Evolutionary conservation across 2,329 filamentous ascomycete genomes (phyloP).

Genomic region (Chalaropsis ovoidea): DNA sequence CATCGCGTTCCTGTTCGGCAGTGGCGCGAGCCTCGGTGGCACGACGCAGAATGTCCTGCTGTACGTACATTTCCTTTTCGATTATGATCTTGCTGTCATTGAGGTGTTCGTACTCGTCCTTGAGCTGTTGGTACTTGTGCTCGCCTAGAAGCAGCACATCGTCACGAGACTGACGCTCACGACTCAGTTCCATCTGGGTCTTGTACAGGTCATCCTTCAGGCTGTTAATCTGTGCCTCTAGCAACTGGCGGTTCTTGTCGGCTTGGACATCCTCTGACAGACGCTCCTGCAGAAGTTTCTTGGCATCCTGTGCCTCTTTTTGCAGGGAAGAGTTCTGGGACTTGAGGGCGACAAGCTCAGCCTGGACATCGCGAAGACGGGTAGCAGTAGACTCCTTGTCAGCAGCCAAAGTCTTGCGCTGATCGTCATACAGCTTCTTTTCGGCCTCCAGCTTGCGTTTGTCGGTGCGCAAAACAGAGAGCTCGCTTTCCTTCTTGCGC

Average conservation of each 20-base stretch:
- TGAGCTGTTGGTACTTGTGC: slow-evolving; percentile 71
- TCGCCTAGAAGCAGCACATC: slow-evolving; percentile 86
- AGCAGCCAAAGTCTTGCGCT: slow-evolving; percentile 57
- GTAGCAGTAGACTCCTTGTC: slow-evolving; percentile 71
- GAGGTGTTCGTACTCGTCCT: slow-evolving; percentile 73
- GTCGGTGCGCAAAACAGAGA: slow-evolving; percentile 74
- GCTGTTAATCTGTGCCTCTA: slow-evolving; percentile 78
- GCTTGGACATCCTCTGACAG: slow-evolving; percentile 84
- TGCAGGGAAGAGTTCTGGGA: slow-evolving; percentile 76
- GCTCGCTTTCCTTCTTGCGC: slow-evolving; percentile 84
- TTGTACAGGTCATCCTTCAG: slow-evolving; percentile 78
- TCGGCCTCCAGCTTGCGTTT: slow-evolving; percentile 75
- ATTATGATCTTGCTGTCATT: slow-evolving; percentile 96
- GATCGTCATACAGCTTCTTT: slow-evolving; percentile 64
- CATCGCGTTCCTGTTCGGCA: slow-evolving; percentile 79
- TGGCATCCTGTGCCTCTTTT: slow-evolving; percentile 80
- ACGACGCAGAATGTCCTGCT: slow-evolving; percentile 81
- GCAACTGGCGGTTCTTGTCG: slow-evolving; percentile 65
- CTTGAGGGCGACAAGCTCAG: slow-evolving; percentile 76
- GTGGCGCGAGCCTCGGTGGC: slow-evolving; percentile 70
- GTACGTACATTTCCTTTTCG: slow-evolving; percentile 92
- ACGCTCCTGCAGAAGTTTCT: slow-evolving; percentile 73
- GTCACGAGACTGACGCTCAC: slow-evolving; percentile 85
- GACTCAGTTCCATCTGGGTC: slow-evolving; percentile 76
- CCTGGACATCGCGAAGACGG: slow-evolving; percentile 73